These are phyloP conservation scores for Casaregolazyma suthepensis DNA, from an alignment of 1,139 yeast species.

Conservation along the genomic window DNA sequence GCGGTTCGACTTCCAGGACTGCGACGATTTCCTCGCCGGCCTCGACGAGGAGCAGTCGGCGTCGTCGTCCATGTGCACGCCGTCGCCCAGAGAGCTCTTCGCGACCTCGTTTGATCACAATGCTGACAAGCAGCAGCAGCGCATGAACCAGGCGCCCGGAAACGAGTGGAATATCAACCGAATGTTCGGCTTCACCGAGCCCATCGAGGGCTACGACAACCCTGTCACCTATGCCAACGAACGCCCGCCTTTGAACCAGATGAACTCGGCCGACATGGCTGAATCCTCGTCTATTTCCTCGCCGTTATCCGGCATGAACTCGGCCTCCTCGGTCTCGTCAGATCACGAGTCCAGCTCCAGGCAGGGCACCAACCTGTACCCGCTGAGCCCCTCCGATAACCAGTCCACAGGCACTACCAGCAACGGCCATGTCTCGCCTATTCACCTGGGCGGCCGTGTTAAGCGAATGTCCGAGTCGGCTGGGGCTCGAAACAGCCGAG, in stretches of 20 bases:
- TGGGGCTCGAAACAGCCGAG: constrained; percentile 22
- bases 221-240: not conserved
- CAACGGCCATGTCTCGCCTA: not conserved
- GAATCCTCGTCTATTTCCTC: constrained; percentile 4
- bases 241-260: too few relatives aligned
- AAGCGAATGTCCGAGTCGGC: constrained; percentile 7
- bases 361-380: not conserved
- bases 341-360: not conserved
- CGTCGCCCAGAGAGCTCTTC: constrained; percentile 20
- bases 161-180: constrained; percentile 7
- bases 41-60: constrained; percentile 15
- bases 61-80: constrained; percentile 15
- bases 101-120: not conserved
- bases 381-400: not conserved
- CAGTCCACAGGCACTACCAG: not conserved
- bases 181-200: constrained; percentile 6
- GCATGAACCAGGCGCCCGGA: constrained; percentile 3
- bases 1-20: constrained; percentile 15
- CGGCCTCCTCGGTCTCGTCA: constrained; percentile 4
- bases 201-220: constrained; percentile 4
- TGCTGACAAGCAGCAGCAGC: not conserved
- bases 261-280: constrained; percentile 3
- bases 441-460: not conserved
- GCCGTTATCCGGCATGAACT: constrained; percentile 3
- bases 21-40: constrained; percentile 19